Evolutionary conservation across 371 early-diverging fungal genomes (phyloP), one percentile per base, ranked within the genome.

Genomic region (Apophysomyces ossiformis): DNA sequence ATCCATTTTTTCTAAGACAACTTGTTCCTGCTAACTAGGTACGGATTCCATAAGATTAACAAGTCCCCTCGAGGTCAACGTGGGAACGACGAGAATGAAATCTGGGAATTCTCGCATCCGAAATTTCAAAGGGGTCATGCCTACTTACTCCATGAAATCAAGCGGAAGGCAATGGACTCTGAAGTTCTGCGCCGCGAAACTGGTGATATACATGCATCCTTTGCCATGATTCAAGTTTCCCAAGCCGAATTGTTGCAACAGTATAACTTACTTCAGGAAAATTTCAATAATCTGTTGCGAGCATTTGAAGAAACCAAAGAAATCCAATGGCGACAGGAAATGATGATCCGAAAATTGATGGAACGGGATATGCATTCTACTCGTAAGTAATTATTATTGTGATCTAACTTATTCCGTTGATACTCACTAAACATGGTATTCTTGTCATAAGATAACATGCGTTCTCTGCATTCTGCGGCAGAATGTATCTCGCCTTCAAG

Each of bases 61-160:
- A 88, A 89, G 56, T 91, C 91, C 6, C 86, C 87, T n/a, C 79
- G 90, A 9, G 83, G 84, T 57, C 85, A 81, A 8, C 85, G 91
- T 47, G 90, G 88, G 13, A 70, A 81, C 59, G 87, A 88, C 8
- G 92, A 91, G 70, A 89, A 91, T 71, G 85, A 78, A 57, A 76
- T 79, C n/a, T 85, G 85, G 83, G 87, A 87, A 64, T 84, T 82
- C 63, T 82, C 69, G 15, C 77, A 83, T 58, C 76, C 78, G 5
- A 71, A 84, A 57, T 84, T 85, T 56, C 76, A 77, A 36, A 67
- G 74, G n/a, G 77, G 81, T 58, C 82, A 77, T 37, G 83, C 81
- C 0, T 87, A 81, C 47, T 69, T 81, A 32, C 69, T 82, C 16
- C 73, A 73, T 32, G 71, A 79, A 44, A 81, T 87, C 38, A 69